Percentiles rank a stretch among this genome's conserved stretches.
phyloP scores from a whole-genome alignment of 352 stramenopile species.

The Plasmopara muralis region DNA sequence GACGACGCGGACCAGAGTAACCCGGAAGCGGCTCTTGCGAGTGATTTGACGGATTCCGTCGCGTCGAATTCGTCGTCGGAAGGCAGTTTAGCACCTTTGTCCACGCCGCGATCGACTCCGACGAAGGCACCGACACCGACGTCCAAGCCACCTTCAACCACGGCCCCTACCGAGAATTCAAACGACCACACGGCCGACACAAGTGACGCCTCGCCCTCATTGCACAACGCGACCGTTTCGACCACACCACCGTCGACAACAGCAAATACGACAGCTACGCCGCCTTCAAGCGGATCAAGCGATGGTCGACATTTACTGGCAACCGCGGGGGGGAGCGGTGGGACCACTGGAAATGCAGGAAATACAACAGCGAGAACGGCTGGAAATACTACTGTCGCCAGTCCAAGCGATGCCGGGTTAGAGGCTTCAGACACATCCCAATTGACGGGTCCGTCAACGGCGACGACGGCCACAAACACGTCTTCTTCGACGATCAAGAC shows the following conservation, averaged over 20 bases:
- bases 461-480: conserved; percentile 11
- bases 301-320: conserved; percentile 16
- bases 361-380: conserved; percentile 10
- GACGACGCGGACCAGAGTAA: conserved; percentile 6
- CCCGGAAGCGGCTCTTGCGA: conserved; percentile 13
- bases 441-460: neutral
- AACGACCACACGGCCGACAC: neutral
- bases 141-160: conserved; percentile 15
- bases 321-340: conserved; percentile 15
- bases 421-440: neutral
- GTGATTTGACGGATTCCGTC: neutral
- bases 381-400: conserved; percentile 2
- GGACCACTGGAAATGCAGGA: conserved; percentile 1
- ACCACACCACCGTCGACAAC: conserved; percentile 17
- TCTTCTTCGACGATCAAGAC: conserved; percentile 4
- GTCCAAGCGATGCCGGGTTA: neutral
- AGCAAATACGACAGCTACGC: neutral
- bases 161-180: conserved; percentile 20
- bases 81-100: neutral
- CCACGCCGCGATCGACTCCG: conserved; percentile 14
- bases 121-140: conserved; percentile 18
- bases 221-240: conserved; percentile 9
- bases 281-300: conserved; percentile 6
- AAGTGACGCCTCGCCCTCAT: neutral
- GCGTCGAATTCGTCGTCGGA: neutral